Conservation (phyloP, 306 rosid species). For the Cicer pinnatifidum region DNA sequence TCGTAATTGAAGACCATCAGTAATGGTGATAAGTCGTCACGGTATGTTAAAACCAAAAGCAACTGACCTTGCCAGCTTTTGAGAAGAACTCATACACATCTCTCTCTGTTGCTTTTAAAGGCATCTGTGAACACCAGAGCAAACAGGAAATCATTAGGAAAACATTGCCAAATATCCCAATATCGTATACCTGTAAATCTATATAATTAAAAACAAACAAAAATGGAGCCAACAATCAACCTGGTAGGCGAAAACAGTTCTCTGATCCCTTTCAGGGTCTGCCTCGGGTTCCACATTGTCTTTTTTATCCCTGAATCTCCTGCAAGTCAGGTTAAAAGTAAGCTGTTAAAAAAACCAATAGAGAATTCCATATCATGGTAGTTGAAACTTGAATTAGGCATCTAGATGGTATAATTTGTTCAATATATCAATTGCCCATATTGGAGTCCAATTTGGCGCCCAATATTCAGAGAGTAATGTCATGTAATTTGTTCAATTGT, state of each 20-base stretch:
- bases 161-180: conserved; percentile 20
- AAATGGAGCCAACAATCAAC: conserved; percentile 45
- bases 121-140: conserved; percentile 71
- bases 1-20: conserved; percentile 20
- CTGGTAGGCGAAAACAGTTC: conserved; percentile 99
- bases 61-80: conserved; percentile 95
- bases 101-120: conserved; percentile 94
- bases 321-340: conserved; percentile 48
- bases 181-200: not conserved
- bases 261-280: conserved; percentile 98
- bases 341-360: conserved; percentile 13
- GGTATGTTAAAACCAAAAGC: conserved; percentile 3
- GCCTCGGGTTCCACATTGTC: conserved; percentile 93
- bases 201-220: not conserved
- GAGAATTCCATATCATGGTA: not conserved
- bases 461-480: conserved; percentile 4
- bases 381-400: conserved; percentile 1
- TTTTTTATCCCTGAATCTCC: conserved; percentile 92
- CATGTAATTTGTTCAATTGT: too few relatives aligned
- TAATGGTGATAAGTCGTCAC: not conserved
- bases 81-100: conserved; percentile 92
- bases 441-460: not conserved
- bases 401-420: not conserved
- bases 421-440: not conserved
- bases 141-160: conserved; percentile 41